Conservation (phyloP, 192 early-diverging fungal genomes). For the Linnemannia elongata region DNA sequence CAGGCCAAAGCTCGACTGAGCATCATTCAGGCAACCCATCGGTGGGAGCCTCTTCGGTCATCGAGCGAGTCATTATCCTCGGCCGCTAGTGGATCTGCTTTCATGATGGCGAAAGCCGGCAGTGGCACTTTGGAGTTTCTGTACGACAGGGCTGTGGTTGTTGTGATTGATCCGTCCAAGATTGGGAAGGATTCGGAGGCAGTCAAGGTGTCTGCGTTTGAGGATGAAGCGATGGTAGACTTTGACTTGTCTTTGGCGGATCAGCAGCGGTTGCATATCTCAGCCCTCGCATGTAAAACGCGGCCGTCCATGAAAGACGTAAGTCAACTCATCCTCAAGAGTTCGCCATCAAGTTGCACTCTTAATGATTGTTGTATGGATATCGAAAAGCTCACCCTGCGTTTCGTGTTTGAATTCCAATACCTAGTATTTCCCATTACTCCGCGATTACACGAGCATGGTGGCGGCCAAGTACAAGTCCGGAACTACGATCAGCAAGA, state of each 20-base stretch:
- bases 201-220: constrained; percentile 23
- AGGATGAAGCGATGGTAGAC: constrained; percentile 15
- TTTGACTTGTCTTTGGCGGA: constrained; percentile 16
- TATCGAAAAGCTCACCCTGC: background rate
- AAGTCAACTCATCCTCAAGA: background rate
- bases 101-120: background rate
- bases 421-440: constrained; percentile 23
- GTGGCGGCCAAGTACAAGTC: constrained; percentile 39
- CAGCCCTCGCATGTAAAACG: constrained; percentile 25
- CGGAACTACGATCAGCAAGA: constrained; percentile 40
- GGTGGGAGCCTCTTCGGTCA: constrained; percentile 29
- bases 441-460: constrained; percentile 37
- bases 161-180: constrained; percentile 31
- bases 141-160: constrained; percentile 34
- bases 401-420: background rate
- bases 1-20: constrained; percentile 25
- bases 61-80: background rate
- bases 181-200: constrained; percentile 34
- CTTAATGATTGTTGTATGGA: no score
- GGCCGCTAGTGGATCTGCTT: background rate
- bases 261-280: constrained; percentile 19
- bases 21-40: constrained; percentile 39
- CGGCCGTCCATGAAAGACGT: constrained; percentile 32
- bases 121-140: constrained; percentile 32
- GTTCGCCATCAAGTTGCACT: background rate